A percentile compares a stretch with the other conserved stretches of the same genome.
phyloP scores from a whole-genome alignment of 2,329 filamentous ascomycete species.

The Trichophyton schoenleinii region DNA sequence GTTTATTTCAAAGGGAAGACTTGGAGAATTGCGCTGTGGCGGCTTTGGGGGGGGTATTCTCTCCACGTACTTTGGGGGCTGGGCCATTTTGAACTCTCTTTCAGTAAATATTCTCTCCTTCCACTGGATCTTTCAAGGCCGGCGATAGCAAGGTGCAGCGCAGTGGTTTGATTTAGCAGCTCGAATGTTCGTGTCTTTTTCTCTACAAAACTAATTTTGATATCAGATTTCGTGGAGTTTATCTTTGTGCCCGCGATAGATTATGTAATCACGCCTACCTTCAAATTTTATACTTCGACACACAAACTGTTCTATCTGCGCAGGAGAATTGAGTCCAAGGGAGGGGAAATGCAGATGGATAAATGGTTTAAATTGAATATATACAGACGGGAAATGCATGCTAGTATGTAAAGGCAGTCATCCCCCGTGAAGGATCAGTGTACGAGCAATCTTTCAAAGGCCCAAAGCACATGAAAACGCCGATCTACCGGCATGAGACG shows the following conservation, averaged over 20 bases:
- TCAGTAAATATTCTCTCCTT: background rate
- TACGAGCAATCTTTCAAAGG: background rate
- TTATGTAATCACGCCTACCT: background rate
- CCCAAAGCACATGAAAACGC: background rate
- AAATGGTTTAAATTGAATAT: background rate
- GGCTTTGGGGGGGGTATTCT: too few relatives aligned
- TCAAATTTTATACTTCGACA: background rate
- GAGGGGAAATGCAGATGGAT: background rate
- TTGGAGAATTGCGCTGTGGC: background rate
- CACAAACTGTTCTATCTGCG: background rate
- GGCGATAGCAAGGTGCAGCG: background rate
- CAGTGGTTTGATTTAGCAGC: background rate
- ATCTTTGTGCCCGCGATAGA: conserved; percentile 1
- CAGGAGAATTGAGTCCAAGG: background rate
- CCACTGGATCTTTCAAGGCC: background rate
- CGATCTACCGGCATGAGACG: background rate
- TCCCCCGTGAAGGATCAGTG: background rate
- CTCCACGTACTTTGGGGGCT: conserved; percentile 3
- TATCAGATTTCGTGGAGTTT: conserved; percentile 4
- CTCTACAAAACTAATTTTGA: background rate
- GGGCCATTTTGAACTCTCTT: background rate
- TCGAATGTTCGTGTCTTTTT: background rate
- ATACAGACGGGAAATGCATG: background rate
- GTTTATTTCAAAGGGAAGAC: too few relatives aligned
- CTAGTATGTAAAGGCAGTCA: background rate